phyloP scores from a whole-genome alignment of 768 basidiomycete genomes.

The Mycena rebaudengoi region DNA sequence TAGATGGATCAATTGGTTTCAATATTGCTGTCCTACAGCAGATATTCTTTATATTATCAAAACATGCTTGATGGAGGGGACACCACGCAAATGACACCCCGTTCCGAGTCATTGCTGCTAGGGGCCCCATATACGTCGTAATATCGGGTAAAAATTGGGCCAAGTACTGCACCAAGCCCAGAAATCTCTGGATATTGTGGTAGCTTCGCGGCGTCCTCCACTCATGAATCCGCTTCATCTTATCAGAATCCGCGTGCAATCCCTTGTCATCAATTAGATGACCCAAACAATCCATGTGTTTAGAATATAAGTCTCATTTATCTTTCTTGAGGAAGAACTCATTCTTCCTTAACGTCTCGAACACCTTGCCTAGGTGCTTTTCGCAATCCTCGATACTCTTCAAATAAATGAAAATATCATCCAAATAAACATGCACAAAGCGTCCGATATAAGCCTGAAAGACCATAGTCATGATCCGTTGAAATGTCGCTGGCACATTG shows the following conservation, averaged over 20 bases:
- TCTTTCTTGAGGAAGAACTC: constrained; percentile 35
- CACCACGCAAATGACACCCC: constrained; percentile 37
- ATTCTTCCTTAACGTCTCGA: constrained; percentile 29
- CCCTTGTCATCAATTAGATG: constrained; percentile 44
- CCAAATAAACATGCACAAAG: constrained; percentile 45
- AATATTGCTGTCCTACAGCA: constrained; percentile 33
- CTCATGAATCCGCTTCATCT: constrained; percentile 33
- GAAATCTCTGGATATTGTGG: constrained; percentile 40
- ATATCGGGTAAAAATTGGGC: constrained; percentile 46
- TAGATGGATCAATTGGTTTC: constrained; percentile 28
- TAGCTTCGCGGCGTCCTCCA: constrained; percentile 38
- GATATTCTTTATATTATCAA: constrained; percentile 31
- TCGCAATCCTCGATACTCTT: constrained; percentile 41
- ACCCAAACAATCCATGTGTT: constrained; percentile 39
- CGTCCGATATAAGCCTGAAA: constrained; percentile 36
- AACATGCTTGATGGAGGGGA: constrained; percentile 32
- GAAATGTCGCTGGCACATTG: no score
- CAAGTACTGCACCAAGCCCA: constrained; percentile 43
- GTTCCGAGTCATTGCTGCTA: constrained; percentile 38
- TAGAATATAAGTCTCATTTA: constrained; percentile 39
- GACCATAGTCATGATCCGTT: constrained; percentile 42
- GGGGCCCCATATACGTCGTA: constrained; percentile 38
- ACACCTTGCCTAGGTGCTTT: constrained; percentile 33
- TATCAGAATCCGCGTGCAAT: constrained; percentile 38
- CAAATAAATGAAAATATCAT: constrained; percentile 46